Base-by-base conservation (phyloP, 2,329 filamentous ascomycete genomes). In the Teratosphaeria gauchensis region DNA sequence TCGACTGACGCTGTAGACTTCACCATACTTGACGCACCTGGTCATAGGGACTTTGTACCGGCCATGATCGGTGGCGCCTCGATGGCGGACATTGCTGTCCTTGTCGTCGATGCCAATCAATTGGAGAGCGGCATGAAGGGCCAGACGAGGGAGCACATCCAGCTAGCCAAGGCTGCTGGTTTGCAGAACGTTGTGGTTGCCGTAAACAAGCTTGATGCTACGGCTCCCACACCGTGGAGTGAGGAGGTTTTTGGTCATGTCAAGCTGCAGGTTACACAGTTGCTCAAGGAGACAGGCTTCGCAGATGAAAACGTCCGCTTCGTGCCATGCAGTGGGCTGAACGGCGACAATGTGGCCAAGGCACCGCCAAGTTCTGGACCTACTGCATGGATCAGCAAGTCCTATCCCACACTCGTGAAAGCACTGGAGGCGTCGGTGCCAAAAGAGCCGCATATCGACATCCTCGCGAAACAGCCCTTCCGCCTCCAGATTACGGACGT, bases 11-110 rank as follows among this genome's bases (percentile, higher is more conserved):
- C 82, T 56, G 94, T 90, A 0, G 83, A 82, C 11, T 97, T 97
- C 69, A 97, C 94, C 1, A 96, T 99, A 53, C 80, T 99, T 4
- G 94, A 99, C 71, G 92, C 94, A 0, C 94, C 94, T 0, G 94
- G 94, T 0, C 94, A 99, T 73, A 84, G 86, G 61, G 94, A 99
- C 71, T 99, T 97, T 70, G 91, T 99, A 21, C 94, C 94, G 0
- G 99, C 96, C 73, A 99, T 99, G 94, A 96, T 99, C 71, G 92
- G 92, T 1, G 94, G 94, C 14, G 91, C 92, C 3, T 94, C 89
- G 60, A 92, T 96, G 74, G 95, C 94, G 9, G 94, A 99, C 72
- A 94, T 97, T 73, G 94, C 92, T 0, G 88, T 99, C 0, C 78
- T 99, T 2, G 94, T 99, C 21, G 90, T 99, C 61, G 94, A 99